A percentile compares a stretch with the other conserved stretches of the same genome.
phyloP scores from a whole-genome alignment of 495 filamentous ascomycete species.

The Trichocladium antarcticum region DNA sequence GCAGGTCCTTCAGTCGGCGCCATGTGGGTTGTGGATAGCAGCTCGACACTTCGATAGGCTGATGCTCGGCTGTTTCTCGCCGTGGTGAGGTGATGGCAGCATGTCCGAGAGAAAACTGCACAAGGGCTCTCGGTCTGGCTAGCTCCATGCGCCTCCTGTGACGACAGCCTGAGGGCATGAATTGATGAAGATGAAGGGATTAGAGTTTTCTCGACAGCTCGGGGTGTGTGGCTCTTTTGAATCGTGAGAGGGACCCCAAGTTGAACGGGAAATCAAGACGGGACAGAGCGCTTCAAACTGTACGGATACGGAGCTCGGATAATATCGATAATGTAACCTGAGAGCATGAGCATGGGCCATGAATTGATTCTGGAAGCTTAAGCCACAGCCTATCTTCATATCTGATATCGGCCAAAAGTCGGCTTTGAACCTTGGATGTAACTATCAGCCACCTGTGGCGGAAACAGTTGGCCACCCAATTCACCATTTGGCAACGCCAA shows the following conservation, averaged over 20 bases:
- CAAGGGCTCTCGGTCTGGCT: too few relatives aligned
- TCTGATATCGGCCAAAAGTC: not conserved
- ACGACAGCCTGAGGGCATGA: too few relatives aligned
- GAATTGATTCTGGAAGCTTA: constrained; percentile 11
- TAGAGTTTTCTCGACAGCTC: too few relatives aligned
- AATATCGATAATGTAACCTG: not conserved
- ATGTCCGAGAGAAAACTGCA: too few relatives aligned
- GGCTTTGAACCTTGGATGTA: constrained; percentile 7
- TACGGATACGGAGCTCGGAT: too few relatives aligned
- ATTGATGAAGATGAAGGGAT: too few relatives aligned
- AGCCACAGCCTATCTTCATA: constrained; percentile 7
- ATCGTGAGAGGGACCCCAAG: too few relatives aligned
- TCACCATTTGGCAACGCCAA: not conserved
- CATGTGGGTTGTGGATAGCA: not conserved
- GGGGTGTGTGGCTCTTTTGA: too few relatives aligned
- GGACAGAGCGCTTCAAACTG: too few relatives aligned
- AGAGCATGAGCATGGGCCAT: not conserved
- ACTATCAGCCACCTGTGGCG: constrained; percentile 6
- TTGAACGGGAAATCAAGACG: too few relatives aligned
- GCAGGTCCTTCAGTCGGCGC: not conserved
- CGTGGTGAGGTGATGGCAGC: not conserved
- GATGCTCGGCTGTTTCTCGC: constrained; percentile 3
- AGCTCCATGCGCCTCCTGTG: too few relatives aligned
- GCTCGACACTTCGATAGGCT: not conserved
- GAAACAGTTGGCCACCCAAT: not conserved